These are phyloP conservation scores for Polygonum maritimum DNA, from an alignment of 148 eudicot species.

Conservation along the genomic window DNA sequence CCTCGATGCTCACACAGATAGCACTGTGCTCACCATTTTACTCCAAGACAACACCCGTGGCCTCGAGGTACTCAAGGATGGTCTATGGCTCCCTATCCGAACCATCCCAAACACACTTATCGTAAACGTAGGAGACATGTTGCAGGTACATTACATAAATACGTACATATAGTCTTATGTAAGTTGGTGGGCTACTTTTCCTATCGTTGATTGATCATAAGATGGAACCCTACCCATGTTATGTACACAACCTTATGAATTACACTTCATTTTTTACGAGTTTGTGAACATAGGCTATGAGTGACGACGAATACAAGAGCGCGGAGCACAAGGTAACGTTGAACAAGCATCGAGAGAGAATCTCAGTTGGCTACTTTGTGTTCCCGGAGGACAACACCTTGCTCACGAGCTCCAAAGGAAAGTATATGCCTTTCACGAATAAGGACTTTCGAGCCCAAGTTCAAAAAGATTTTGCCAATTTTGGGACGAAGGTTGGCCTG, in stretches of 20 bases:
- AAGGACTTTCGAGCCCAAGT: constrained; percentile 51
- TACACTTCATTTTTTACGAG: not conserved
- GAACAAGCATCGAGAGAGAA: constrained; percentile 36
- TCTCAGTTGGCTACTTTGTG: constrained; percentile 70
- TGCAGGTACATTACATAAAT: constrained; percentile 37
- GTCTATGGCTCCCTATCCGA: constrained; percentile 40
- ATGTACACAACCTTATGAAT: no score
- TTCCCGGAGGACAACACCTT: constrained; percentile 42
- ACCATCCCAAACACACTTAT: constrained; percentile 44
- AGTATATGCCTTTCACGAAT: constrained; percentile 64
- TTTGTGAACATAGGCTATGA: constrained; percentile 38
- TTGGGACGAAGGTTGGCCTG: constrained; percentile 59
- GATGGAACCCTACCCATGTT: no score
- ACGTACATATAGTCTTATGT: no score
- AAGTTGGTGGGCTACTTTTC: no score
- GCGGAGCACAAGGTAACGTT: constrained; percentile 66
- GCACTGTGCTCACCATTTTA: constrained; percentile 55
- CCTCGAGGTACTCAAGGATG: constrained; percentile 43
- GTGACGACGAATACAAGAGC: constrained; percentile 58
- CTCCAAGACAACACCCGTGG: constrained; percentile 63
- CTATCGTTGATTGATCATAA: no score
- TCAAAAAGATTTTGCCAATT: constrained; percentile 35
- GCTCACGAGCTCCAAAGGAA: constrained; percentile 29
- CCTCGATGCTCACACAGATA: constrained; percentile 61
- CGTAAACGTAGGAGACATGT: constrained; percentile 68